Evolutionary conservation across 2,329 filamentous ascomycete genomes (phyloP).

Genomic region (Colletotrichum sp.): DNA sequence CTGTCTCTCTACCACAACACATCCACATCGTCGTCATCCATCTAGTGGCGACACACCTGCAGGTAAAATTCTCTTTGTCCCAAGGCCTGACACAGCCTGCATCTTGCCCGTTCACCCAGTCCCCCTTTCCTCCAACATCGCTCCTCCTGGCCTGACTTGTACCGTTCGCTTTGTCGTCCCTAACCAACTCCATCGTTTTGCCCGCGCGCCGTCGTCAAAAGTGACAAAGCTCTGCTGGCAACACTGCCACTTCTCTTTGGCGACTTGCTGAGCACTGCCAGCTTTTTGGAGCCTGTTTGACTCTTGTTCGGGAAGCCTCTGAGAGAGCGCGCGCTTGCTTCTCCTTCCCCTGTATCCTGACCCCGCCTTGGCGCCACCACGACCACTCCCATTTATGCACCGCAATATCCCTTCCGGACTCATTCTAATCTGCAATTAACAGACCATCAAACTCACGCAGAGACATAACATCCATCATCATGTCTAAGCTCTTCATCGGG

Average conservation of each 20-base stretch:
- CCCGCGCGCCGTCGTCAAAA: background rate
- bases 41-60: background rate
- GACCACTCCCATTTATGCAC: slow-evolving; percentile 19
- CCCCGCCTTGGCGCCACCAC: slow-evolving; percentile 14
- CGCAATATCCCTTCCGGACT: slow-evolving; percentile 8
- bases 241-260: slow-evolving; percentile 14
- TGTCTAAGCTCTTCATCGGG: slow-evolving; percentile 97
- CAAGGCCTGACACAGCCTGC: slow-evolving; percentile 3
- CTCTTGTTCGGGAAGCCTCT: slow-evolving; percentile 8
- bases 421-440: background rate
- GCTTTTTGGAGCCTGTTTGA: background rate
- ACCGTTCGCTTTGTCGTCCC: slow-evolving; percentile 10
- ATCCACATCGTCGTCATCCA: background rate
- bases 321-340: background rate
- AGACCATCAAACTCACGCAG: background rate
- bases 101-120: background rate
- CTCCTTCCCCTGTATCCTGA: background rate
- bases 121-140: background rate
- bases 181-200: background rate
- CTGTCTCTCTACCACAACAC: background rate
- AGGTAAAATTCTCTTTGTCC: slow-evolving; percentile 1
- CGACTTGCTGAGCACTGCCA: background rate
- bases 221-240: slow-evolving; percentile 13
- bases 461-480: slow-evolving; percentile 44
- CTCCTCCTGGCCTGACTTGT: background rate